A percentile compares a stretch with the other conserved stretches of the same genome.
These are phyloP conservation scores for Coemansia aciculifera DNA, from an alignment of 192 early-diverging fungal genomes.

Conservation along the genomic window DNA sequence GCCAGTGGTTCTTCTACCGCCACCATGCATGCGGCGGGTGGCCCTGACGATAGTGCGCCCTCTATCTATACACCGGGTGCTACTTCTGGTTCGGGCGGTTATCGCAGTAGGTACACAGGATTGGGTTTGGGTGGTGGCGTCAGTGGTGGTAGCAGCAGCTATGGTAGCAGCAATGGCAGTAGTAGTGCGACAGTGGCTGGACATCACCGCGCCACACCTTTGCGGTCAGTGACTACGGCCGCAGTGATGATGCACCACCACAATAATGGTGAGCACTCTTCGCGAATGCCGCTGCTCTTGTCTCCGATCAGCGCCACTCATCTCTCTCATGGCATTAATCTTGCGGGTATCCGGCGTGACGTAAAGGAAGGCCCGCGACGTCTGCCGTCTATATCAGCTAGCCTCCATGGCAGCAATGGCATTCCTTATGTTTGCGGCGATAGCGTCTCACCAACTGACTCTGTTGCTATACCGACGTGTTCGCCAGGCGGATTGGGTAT, in stretches of 20 bases:
- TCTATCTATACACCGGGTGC: background rate
- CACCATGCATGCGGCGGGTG: background rate
- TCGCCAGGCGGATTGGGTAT: slow-evolving; percentile 44
- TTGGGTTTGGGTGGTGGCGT: slow-evolving; percentile 43
- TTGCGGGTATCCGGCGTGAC: slow-evolving; percentile 43
- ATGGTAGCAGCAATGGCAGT: background rate
- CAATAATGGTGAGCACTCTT: slow-evolving; percentile 6
- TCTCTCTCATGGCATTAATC: slow-evolving; percentile 21
- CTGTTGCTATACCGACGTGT: slow-evolving; percentile 10
- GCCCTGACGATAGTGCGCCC: slow-evolving; percentile 9
- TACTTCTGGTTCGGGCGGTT: slow-evolving; percentile 4
- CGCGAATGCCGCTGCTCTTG: slow-evolving; percentile 43
- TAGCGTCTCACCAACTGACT: slow-evolving; percentile 14
- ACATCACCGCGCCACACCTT: slow-evolving; percentile 28
- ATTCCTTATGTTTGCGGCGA: background rate
- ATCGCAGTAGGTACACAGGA: slow-evolving; percentile 24
- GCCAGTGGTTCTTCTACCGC: background rate
- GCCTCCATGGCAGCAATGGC: slow-evolving; percentile 8
- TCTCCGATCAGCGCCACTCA: slow-evolving; percentile 41
- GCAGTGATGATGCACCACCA: slow-evolving; percentile 36
- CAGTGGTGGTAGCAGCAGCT: slow-evolving; percentile 16
- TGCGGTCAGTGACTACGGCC: slow-evolving; percentile 43
- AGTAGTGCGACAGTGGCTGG: slow-evolving; percentile 13
- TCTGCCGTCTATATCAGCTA: slow-evolving; percentile 49
- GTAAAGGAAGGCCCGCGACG: slow-evolving; percentile 51